Base-by-base conservation (phyloP, 768 basidiomycete genomes). In the Pisolithus tinctorius region DNA sequence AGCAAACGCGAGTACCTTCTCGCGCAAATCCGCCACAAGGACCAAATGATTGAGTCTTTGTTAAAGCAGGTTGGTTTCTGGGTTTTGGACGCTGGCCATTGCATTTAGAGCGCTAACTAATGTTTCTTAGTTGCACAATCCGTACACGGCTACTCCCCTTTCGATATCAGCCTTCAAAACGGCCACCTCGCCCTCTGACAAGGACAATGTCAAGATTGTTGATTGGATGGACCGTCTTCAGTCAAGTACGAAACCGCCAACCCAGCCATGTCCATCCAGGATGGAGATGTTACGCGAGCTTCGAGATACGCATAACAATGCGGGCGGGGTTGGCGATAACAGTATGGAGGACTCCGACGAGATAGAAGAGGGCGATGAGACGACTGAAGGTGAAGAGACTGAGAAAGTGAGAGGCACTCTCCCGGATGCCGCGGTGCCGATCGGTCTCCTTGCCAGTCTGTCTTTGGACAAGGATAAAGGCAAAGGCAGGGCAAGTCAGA, bases 1-100 rank as follows among this genome's bases (percentile, higher is more conserved):
- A 93, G 89, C 63, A 91, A 91, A 72, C 81, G 88, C 52, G 90
- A 92, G 61, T 90, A 90, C 62, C 74, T 93, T 16, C 78, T 92
- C 25, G 86, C 88, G 4, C 87, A 92, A 63, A 84, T 93, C 56
- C 79, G 84, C 49, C 89, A 93, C 70, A 93, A 93, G 71, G 89
- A 93, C 70, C 74, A 81, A 17, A 85, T 92, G 58, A 92, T 93
- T 58, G 86, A 90, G 55, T 86, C 83, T 13, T 79, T 92, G 13
- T 76, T 93, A 57, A 90, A 90, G 63, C 88, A 91, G 74, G 88
- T 83, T 31, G 13, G 74, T 64, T 1, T 27, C 6, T 17, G 8
- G 6, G 14, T 3, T 30, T 36, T 46, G 6, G 34, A 31, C 16
- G 31, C 25, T 54, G 13, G 13, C 8, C 31, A 14, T 13, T 47